A percentile compares a stretch with the other conserved stretches of the same genome.
Evolutionary conservation across 1,139 yeast genomes (phyloP).

Genomic region (Hanseniaspora uvarum): DNA sequence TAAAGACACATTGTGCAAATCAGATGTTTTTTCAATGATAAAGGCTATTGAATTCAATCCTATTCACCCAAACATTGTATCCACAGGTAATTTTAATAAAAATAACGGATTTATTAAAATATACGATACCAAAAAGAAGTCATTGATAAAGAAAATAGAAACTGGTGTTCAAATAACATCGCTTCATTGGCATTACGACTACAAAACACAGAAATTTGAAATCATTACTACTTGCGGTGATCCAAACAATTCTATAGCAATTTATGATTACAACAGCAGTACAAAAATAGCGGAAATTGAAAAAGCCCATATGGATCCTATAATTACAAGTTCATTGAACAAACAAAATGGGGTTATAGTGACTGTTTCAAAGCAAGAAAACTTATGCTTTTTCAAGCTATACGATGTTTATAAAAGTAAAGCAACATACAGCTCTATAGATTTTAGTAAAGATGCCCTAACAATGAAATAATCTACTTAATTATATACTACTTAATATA

Average conservation of each 20-base stretch:
- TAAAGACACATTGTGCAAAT: not conserved
- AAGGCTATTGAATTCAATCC: constrained; percentile 97
- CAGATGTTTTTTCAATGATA: not conserved
- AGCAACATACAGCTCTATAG: not conserved
- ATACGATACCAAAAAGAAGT: constrained; percentile 91
- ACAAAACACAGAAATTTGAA: constrained; percentile 61
- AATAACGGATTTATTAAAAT: constrained; percentile 48
- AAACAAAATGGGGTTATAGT: constrained; percentile 74
- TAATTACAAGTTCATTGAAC: constrained; percentile 80
- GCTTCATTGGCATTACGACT: constrained; percentile 74
- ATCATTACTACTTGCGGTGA: constrained; percentile 90
- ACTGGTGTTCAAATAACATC: constrained; percentile 93
- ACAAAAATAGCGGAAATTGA: constrained; percentile 81
- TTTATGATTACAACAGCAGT: constrained; percentile 78
- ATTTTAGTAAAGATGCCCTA: not conserved
- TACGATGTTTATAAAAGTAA: constrained; percentile 45
- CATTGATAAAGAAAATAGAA: constrained; percentile 74
- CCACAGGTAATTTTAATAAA: constrained; percentile 50
- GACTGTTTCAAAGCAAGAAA: constrained; percentile 94
- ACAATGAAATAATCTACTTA: not conserved
- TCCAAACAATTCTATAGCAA: constrained; percentile 74
- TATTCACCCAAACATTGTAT: constrained; percentile 65
- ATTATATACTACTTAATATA: not conserved
- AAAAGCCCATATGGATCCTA: constrained; percentile 84
- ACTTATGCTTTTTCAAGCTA: constrained; percentile 86